Percentiles rank a stretch among this genome's conserved stretches.
Conservation (phyloP, 2,329 filamentous ascomycete species). For the Aureobasidium mangrovei region DNA sequence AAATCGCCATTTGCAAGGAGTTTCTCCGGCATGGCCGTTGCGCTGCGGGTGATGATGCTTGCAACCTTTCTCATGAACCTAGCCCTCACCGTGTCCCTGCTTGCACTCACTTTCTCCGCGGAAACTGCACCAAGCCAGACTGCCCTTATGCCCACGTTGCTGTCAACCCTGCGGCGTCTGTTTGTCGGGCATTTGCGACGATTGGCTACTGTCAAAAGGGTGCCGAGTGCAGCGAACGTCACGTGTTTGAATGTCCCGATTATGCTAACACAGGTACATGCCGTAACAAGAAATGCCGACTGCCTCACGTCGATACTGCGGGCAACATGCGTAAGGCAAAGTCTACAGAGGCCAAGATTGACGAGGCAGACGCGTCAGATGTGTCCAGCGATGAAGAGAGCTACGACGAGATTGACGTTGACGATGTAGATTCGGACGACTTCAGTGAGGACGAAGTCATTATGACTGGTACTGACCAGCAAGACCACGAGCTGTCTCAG, state of each 20-base stretch:
- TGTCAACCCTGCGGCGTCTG: conserved; percentile 65
- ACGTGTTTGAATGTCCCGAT: conserved; percentile 89
- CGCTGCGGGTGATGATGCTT: conserved; percentile 63
- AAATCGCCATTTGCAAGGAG: conserved; percentile 84
- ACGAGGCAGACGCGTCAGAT: conserved; percentile 40
- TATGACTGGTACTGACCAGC: conserved; percentile 28
- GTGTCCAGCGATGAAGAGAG: conserved; percentile 70
- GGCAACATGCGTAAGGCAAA: conserved; percentile 61
- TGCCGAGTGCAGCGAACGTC: conserved; percentile 65
- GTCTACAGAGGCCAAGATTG: conserved; percentile 31
- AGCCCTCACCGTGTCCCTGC: conserved; percentile 75
- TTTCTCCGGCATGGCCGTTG: conserved; percentile 75
- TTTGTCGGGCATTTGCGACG: conserved; percentile 76
- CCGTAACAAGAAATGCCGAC: conserved; percentile 64
- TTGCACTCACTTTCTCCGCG: conserved; percentile 83
- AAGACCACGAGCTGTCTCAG: conserved; percentile 40
- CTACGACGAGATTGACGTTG: conserved; percentile 55
- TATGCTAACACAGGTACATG: conserved; percentile 87
- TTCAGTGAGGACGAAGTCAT: conserved; percentile 36
- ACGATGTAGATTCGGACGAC: conserved; percentile 68
- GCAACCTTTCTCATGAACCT: conserved; percentile 84
- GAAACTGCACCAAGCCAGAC: conserved; percentile 76
- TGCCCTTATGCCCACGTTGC: conserved; percentile 83
- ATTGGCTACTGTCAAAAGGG: conserved; percentile 87
- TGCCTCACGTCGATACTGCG: conserved; percentile 81